phyloP scores from a whole-genome alignment of 2,329 filamentous ascomycete species.

The Diaporthe humulicola region DNA sequence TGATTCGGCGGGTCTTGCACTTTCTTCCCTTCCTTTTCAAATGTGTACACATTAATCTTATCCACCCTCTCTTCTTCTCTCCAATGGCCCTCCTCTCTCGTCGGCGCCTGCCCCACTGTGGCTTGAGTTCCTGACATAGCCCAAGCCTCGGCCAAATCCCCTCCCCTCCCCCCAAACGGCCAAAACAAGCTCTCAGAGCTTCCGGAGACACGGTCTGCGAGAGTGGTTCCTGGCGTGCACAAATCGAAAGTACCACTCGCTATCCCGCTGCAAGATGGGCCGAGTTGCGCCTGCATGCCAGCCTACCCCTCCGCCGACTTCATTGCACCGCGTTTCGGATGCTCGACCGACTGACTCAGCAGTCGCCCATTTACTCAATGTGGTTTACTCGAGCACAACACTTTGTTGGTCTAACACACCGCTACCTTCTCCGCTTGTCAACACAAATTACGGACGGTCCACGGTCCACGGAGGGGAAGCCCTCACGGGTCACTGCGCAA shows the following conservation, averaged over 20 bases:
- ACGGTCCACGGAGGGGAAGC: constrained; percentile 7
- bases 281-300: background rate
- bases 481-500: background rate
- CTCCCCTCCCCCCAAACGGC: background rate
- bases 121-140: constrained; percentile 21
- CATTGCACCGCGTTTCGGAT: constrained; percentile 4
- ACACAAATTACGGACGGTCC: constrained; percentile 24
- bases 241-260: background rate
- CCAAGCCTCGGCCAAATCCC: constrained; percentile 32
- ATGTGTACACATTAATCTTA: background rate
- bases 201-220: background rate
- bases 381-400: background rate
- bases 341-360: constrained; percentile 27
- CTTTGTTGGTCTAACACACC: background rate
- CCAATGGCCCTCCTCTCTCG: background rate
- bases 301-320: background rate
- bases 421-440: constrained; percentile 19
- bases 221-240: background rate
- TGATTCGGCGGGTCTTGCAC: constrained; percentile 13
- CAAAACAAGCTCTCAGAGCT: constrained; percentile 25
- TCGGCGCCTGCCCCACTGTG: constrained; percentile 17
- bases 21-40: background rate
- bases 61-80: background rate
- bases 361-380: background rate
- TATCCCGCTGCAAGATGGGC: background rate